Evolutionary conservation across 768 basidiomycete genomes (phyloP), one percentile per base, ranked within the genome.

Genomic region (Mycena belliarum): DNA sequence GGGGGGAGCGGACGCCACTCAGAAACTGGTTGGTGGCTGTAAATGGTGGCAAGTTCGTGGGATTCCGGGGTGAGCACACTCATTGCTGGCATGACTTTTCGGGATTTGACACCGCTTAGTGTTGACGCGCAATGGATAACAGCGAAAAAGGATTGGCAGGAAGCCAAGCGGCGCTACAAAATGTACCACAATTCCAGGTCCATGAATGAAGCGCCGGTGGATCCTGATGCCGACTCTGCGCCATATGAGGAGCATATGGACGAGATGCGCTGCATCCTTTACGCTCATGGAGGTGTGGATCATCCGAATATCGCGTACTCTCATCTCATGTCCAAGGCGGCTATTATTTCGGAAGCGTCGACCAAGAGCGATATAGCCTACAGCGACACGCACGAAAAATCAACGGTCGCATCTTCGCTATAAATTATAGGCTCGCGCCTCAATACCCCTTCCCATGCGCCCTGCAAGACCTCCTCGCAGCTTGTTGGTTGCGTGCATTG

Each of bases 11-110:
- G 82, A 89, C 38, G 78, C 82, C 15, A 83, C 81, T 46, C 82
- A 84, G 61, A 80, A 79, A 38, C 69, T 93, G 28, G 86, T 94
- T 4, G 96, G 96, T 12, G 96, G 96, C 1, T 83, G 85, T 6
- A 95, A 95, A 69, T 98, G 96, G 95, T 98, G 96, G 96, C 95
- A 97, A 72, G 93, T 95, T 32, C 86, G 95, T 40, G 88, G 89
- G 20, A 69, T 93, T 44, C 74, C 82, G 50, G 95, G 94, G 94
- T 85, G 65, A 65, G 71, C 69, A 64, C 20, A 10, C 7, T 68
- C n/a, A 37, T 20, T 54, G 3, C 18, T 53, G 33, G 15, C 54
- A 28, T 55, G 33, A 58, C 46, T 45, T 32, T 56, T 48, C 35
- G 25, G n/a, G 53, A 48, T 25, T n/a, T 69, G 64, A 63, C 54